Evolutionary conservation across 1,139 yeast genomes (phyloP).

Genomic region (Kurtzmaniella quercitrusa): DNA sequence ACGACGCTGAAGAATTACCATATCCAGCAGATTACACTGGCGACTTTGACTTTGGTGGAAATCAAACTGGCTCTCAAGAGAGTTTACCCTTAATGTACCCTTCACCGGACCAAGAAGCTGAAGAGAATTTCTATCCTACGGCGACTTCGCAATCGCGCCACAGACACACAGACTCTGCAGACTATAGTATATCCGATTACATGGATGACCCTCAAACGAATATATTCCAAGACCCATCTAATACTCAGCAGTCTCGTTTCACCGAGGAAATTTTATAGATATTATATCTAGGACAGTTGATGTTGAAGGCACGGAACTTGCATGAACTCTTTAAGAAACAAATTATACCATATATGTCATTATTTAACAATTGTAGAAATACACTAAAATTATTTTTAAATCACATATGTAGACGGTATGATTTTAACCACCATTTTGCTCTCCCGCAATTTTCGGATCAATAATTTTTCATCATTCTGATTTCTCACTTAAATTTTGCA

Average conservation of each 20-base stretch:
- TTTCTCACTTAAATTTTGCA: neutral
- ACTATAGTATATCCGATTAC: slow-evolving; percentile 14
- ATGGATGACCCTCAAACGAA: slow-evolving; percentile 12
- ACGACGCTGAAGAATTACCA: no score
- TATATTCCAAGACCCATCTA: slow-evolving; percentile 11
- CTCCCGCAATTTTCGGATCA: no score
- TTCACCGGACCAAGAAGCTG: neutral
- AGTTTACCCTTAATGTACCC: slow-evolving; percentile 12
- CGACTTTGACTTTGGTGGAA: slow-evolving; percentile 5
- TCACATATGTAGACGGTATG: no score
- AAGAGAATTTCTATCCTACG: slow-evolving; percentile 4
- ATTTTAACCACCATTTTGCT: no score
- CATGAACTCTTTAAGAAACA: no score
- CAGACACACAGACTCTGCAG: slow-evolving; percentile 11
- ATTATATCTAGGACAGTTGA: neutral
- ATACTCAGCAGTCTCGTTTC: slow-evolving; percentile 20
- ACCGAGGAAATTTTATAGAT: slow-evolving; percentile 18
- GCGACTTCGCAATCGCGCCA: slow-evolving; percentile 5
- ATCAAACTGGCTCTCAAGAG: slow-evolving; percentile 3
- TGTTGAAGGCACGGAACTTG: no score
- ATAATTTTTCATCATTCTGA: neutral
- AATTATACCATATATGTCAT: no score
- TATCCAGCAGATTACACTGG: slow-evolving; percentile 3
- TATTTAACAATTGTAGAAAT: no score
- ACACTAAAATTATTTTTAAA: no score